Base-by-base conservation (phyloP, 2,329 filamentous ascomycete species). In the Aspergillus persii region DNA sequence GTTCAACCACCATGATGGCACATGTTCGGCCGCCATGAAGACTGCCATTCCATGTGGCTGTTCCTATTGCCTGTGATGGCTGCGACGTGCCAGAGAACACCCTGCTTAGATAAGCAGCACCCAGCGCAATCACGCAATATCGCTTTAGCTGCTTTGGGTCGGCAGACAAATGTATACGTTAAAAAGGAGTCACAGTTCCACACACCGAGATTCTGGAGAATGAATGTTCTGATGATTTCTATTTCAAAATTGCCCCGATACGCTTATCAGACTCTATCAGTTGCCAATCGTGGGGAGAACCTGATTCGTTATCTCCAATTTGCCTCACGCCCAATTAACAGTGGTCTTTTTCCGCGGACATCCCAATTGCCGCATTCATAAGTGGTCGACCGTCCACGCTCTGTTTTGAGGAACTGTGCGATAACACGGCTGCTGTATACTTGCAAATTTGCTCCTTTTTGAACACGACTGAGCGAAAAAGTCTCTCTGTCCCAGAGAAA, bases 121-220 rank as follows among this genome's bases (percentile, higher is more conserved):
- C 46, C 26, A 23, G 31, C 50, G 62, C 57, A 57, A 72, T 69
- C 69, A 71, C 70, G 70, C 69, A 67, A 70, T 70, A 67, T 64
- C 57, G 62, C 59, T 53, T 66, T 72, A 71, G 66, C 70, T 65
- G 57, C 64, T 62, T 71, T 62, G 60, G 67, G 68, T 30, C 51
- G 47, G 46, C 48, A 30, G 57, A 63, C 56, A 58, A 61, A 64
- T 66, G 64, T 69, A 68, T 65, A 68, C 65, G 69, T 64, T 55
- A 33, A 44, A 47, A 49, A 53, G 54, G 50, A 58, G 54, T 50
- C 54, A 55, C 46, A 50, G 27, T 56, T 50, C 49, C 31, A 39
- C 23, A 23, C 48, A 33, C 27, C 31, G 15, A 23, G 27, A 23
- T 47, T 27, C 7, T 41, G 36, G 5, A 41, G 9, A 33, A 47